phyloP scores from a whole-genome alignment of 331 rosid genomes.

The Cucumis variabilis region DNA sequence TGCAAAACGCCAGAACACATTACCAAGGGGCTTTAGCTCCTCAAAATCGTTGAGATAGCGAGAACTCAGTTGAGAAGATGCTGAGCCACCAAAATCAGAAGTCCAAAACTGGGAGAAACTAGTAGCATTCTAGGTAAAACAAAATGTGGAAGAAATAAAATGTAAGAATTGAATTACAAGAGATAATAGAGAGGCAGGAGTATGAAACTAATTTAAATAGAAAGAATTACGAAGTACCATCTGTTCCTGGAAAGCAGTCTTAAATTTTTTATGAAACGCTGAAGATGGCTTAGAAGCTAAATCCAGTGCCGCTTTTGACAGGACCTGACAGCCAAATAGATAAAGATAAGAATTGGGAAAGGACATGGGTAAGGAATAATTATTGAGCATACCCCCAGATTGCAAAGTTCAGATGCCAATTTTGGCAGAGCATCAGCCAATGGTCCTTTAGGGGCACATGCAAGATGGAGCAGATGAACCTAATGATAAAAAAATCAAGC shows the following conservation, averaged over 20 bases:
- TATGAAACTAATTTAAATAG: slow-evolving; percentile 14
- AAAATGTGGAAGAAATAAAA: slow-evolving; percentile 1
- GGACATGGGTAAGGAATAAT: slow-evolving; percentile 32
- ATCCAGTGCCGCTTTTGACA: slow-evolving; percentile 75
- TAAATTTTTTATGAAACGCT: slow-evolving; percentile 65
- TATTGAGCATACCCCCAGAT: slow-evolving; percentile 64
- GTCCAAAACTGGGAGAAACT: slow-evolving; percentile 78
- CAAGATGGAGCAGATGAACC: slow-evolving; percentile 91
- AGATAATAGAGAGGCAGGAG: slow-evolving; percentile 29
- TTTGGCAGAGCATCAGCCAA: slow-evolving; percentile 69
- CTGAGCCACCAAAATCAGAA: slow-evolving; percentile 69
- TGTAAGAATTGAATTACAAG: neutral
- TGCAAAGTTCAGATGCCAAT: slow-evolving; percentile 71
- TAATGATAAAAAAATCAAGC: slow-evolving; percentile 43
- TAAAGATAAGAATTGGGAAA: slow-evolving; percentile 47
- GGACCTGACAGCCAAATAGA: slow-evolving; percentile 55
- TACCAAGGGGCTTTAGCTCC: slow-evolving; percentile 95
- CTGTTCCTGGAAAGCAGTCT: slow-evolving; percentile 63
- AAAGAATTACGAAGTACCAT: slow-evolving; percentile 54
- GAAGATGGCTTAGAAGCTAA: slow-evolving; percentile 76
- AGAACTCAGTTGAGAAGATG: slow-evolving; percentile 67
- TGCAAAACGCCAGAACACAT: slow-evolving; percentile 26
- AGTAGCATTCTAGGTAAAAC: slow-evolving; percentile 68
- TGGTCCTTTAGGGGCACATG: slow-evolving; percentile 73
- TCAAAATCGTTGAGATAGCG: slow-evolving; percentile 96